Percentiles rank a stretch among this genome's conserved stretches.
Evolutionary conservation across 306 rosid species (phyloP).

Genomic region (Fragaria iinumae): DNA sequence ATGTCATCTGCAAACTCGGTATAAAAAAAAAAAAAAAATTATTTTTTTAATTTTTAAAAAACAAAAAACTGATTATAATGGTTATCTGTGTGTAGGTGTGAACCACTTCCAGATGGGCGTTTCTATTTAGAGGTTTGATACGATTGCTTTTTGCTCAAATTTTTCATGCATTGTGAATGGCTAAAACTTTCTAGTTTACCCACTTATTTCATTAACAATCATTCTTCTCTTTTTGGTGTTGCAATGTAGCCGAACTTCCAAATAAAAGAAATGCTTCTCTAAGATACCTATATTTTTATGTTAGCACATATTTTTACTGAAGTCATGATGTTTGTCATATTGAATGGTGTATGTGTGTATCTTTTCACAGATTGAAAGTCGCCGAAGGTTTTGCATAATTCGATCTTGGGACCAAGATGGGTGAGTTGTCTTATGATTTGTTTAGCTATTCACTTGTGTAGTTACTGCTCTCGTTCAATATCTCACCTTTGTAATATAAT

Average conservation of each 20-base stretch:
- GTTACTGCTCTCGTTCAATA: conserved; percentile 14
- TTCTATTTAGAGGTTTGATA: conserved; percentile 83
- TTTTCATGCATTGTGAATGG: conserved; percentile 7
- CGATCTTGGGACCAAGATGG: conserved; percentile 94
- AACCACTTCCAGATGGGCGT: conserved; percentile 98
- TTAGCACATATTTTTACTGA: neutral
- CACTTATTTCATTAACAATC: neutral
- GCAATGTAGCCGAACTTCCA: neutral
- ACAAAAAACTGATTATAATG: neutral
- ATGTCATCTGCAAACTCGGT: conserved; percentile 5
- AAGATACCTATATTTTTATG: neutral
- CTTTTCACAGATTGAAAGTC: conserved; percentile 80
- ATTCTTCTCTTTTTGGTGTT: neutral
- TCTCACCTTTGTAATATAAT: conserved; percentile 27
- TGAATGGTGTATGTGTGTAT: neutral
- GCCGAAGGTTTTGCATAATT: conserved; percentile 67
- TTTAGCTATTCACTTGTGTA: conserved; percentile 17
- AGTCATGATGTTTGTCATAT: neutral
- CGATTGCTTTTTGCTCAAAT: neutral
- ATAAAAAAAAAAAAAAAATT: too few species aligned
- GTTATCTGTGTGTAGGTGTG: conserved; percentile 62
- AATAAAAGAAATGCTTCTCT: neutral
- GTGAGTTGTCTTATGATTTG: conserved; percentile 43
- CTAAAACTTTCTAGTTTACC: conserved; percentile 1
- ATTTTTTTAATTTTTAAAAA: too few species aligned